Percentiles rank a stretch among this genome's conserved stretches.
phyloP scores from a whole-genome alignment of 345 rosid genomes.

The Noccaea bulbosa region DNA sequence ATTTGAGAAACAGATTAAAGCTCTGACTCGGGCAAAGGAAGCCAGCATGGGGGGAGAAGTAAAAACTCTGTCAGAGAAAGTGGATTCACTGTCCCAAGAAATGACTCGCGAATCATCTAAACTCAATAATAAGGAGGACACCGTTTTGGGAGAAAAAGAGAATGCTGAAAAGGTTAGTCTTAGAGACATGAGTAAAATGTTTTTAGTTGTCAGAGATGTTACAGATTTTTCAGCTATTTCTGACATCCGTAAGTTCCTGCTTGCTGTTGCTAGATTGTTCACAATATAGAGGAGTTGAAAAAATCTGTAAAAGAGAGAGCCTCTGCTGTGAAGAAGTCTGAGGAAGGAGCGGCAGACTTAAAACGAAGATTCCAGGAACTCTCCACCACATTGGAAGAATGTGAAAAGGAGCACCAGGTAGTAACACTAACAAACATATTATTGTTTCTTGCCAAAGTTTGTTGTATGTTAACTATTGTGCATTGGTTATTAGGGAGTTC shows the following conservation, averaged over 20 bases:
- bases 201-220: constrained; percentile 5
- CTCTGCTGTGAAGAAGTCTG: constrained; percentile 70
- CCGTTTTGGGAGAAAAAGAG: constrained; percentile 68
- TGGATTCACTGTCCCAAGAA: constrained; percentile 71
- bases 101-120: constrained; percentile 77
- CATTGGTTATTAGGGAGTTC: constrained; percentile 65
- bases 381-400: constrained; percentile 66
- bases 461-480: constrained; percentile 32
- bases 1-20: constrained; percentile 64
- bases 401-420: constrained; percentile 94
- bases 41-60: constrained; percentile 92
- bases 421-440: constrained; percentile 16
- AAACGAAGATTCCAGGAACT: constrained; percentile 71
- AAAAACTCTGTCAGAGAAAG: constrained; percentile 70
- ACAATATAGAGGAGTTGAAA: constrained; percentile 76
- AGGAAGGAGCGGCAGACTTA: constrained; percentile 82
- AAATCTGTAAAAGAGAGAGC: constrained; percentile 75
- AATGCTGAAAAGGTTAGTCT: constrained; percentile 83
- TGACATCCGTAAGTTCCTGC: constrained; percentile 24
- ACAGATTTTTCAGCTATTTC: constrained; percentile 23
- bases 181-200: not conserved
- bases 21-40: constrained; percentile 79
- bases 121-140: constrained; percentile 76
- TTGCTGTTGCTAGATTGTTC: constrained; percentile 58
- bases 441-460: constrained; percentile 5